Evolutionary conservation across 495 filamentous ascomycete species (phyloP).

Genomic region (Letharia columbiana): DNA sequence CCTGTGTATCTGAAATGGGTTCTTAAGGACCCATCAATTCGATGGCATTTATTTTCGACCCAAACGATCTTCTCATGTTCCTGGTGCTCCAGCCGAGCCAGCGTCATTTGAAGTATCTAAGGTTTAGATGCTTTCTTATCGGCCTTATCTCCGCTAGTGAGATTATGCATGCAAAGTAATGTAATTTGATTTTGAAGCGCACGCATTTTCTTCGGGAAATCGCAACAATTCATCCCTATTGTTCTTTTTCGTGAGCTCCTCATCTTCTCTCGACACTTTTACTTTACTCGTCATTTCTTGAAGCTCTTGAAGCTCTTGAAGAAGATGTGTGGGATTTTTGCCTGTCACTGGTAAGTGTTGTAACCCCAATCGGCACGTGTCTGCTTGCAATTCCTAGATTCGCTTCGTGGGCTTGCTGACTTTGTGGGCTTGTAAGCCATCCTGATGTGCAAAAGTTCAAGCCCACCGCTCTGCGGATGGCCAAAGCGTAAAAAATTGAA

Average conservation of each 20-base stretch:
- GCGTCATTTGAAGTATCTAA: not conserved
- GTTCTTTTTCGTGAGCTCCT: not conserved
- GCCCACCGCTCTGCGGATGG: conserved; percentile 88
- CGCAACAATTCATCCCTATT: not conserved
- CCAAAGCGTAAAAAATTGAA: conserved; percentile 68
- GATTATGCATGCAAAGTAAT: no score
- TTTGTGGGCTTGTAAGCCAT: conserved; percentile 48
- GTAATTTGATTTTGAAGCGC: no score
- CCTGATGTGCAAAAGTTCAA: conserved; percentile 96
- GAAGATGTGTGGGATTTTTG: conserved; percentile 76
- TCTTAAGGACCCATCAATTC: not conserved
- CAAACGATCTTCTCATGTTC: no score
- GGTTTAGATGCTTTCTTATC: not conserved
- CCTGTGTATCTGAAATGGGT: not conserved
- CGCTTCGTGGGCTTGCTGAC: conserved; percentile 23
- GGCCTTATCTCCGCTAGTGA: conserved; percentile 2
- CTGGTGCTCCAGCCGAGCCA: no score
- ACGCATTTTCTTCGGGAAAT: no score
- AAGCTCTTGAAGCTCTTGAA: not conserved
- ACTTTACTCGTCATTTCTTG: not conserved
- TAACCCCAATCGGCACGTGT: not conserved
- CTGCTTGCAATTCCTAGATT: not conserved
- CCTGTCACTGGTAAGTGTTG: conserved; percentile 71
- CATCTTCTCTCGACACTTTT: not conserved
- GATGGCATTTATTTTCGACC: not conserved